phyloP scores from a whole-genome alignment of 305 asterid genomes.

The Stenogyne calaminthoides region DNA sequence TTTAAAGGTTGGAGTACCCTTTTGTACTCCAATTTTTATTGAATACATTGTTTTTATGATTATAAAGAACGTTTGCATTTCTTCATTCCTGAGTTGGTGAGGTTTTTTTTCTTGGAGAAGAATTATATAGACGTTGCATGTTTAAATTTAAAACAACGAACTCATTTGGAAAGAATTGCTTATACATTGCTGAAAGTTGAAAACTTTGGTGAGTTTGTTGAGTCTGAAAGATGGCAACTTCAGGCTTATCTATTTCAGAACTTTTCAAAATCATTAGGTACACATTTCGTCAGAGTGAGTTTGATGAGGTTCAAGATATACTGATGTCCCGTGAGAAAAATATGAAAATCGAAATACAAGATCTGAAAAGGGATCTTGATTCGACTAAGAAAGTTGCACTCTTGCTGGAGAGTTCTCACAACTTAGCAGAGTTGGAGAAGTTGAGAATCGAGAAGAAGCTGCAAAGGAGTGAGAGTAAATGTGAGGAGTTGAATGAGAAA shows the following conservation, averaged over 20 bases:
- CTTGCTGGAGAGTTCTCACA: conserved; percentile 17
- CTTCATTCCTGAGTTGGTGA: too few species aligned
- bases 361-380: conserved; percentile 16
- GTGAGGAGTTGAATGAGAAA: conserved; percentile 21
- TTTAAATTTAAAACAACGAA: too few species aligned
- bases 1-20: too few species aligned
- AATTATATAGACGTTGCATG: too few species aligned
- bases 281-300: conserved; percentile 33
- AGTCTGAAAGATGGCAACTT: background rate
- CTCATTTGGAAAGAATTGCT: too few species aligned
- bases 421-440: conserved; percentile 25
- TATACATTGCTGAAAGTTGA: too few species aligned
- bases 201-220: too few species aligned
- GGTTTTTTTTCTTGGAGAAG: too few species aligned
- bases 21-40: too few species aligned
- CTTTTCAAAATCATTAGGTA: conserved; percentile 27
- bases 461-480: background rate
- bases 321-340: conserved; percentile 31
- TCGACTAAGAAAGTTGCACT: conserved; percentile 8
- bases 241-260: conserved; percentile 23
- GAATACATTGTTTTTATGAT: too few species aligned
- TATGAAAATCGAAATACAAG: conserved; percentile 20
- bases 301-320: conserved; percentile 21
- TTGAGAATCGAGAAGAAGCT: conserved; percentile 17
- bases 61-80: too few species aligned